Evolutionary conservation across 371 early-diverging fungal species (phyloP).

Genomic region (Mucor ambiguus): DNA sequence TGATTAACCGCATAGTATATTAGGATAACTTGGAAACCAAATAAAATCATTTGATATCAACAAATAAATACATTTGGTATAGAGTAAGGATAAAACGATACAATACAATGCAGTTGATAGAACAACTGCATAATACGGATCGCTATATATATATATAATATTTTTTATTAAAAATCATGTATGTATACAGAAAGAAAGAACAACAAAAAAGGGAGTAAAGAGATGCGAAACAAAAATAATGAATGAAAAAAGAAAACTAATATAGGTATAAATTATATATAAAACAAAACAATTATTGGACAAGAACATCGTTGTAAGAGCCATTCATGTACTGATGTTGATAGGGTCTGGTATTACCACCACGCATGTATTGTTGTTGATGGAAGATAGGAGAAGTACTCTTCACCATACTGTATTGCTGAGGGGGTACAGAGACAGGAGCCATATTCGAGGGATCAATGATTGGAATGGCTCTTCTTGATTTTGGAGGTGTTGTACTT

Average conservation of each 20-base stretch:
- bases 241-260: not conserved
- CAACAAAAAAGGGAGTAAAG: not conserved
- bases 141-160: constrained; percentile 1
- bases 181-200: constrained; percentile 4
- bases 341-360: not conserved
- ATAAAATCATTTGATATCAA: constrained; percentile 11
- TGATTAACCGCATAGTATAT: not conserved
- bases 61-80: not conserved
- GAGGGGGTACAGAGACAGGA: constrained; percentile 32
- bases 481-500: constrained; percentile 18
- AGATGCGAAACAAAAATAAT: constrained; percentile 9
- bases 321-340: constrained; percentile 1
- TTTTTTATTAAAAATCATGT: constrained; percentile 10
- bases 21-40: not conserved
- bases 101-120: not conserved
- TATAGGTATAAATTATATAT: constrained; percentile 8
- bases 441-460: constrained; percentile 42
- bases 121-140: not conserved
- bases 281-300: constrained; percentile 10
- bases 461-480: constrained; percentile 42
- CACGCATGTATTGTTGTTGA: constrained; percentile 8
- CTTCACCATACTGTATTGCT: constrained; percentile 7
- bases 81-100: not conserved
- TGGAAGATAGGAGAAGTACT: constrained; percentile 11
- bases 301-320: constrained; percentile 11